A percentile compares a stretch with the other conserved stretches of the same genome.
These are phyloP conservation scores for Daldinia eschscholtzii DNA, from an alignment of 2,329 filamentous ascomycete species.

Conservation along the genomic window DNA sequence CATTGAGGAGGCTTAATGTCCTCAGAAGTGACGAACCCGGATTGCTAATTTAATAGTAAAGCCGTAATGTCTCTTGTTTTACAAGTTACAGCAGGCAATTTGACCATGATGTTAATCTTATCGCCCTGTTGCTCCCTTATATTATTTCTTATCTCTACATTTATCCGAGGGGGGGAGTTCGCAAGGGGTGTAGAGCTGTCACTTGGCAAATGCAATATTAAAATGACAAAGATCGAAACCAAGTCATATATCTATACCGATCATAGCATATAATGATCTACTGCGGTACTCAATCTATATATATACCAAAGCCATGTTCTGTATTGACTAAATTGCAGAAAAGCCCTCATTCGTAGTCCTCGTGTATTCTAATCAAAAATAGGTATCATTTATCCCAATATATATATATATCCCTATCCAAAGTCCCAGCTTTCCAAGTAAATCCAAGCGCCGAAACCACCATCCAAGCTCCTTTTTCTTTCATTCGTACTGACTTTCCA, in stretches of 20 bases:
- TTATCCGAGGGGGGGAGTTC: neutral
- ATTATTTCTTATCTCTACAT: neutral
- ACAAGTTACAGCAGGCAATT: no score
- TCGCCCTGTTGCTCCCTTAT: no score
- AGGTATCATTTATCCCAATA: slow-evolving; percentile 1
- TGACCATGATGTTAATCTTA: no score
- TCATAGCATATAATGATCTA: neutral
- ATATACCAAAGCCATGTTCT: neutral
- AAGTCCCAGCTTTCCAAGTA: no score
- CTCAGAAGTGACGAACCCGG: no score
- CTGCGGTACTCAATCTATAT: neutral
- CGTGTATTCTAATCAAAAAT: neutral
- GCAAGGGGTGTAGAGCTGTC: neutral
- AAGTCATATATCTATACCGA: no score
- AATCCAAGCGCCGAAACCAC: neutral
- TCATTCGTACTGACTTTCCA: slow-evolving; percentile 49
- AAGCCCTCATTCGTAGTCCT: neutral
- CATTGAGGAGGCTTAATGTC: neutral
- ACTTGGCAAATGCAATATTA: neutral
- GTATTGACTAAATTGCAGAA: neutral
- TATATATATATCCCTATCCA: neutral
- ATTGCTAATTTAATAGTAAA: no score
- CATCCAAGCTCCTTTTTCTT: neutral
- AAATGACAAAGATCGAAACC: no score
- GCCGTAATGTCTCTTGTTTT: no score